Evolutionary conservation across 305 asterid genomes (phyloP), one percentile per base, ranked within the genome.

Genomic region (Solanum hybrid): DNA sequence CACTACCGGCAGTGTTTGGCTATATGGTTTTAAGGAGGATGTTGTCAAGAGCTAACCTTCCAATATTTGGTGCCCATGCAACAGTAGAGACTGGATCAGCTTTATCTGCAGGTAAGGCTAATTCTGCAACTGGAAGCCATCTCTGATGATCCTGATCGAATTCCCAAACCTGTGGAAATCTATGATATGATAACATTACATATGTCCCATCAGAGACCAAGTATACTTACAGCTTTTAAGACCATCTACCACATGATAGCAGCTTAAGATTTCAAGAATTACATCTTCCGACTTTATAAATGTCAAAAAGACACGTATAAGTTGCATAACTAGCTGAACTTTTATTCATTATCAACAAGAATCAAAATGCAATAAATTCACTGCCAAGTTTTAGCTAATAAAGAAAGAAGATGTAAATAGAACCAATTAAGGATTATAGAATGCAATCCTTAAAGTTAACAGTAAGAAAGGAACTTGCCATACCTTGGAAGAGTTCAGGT

Each of bases 41-140:
- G 32, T 10, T 51, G 17, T 31, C 73, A 82, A 45, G 40, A 56
- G 87, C 32, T 0, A 56, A 97, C 99, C 99, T 95, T 95, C 99
- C 99, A 66, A 96, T 95, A 90, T 97, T 97, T 78, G 98, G 97
- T 32, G 99, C 97, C 99, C 98, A 97, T 78, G 98, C 94, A 92
- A 96, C 98, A 40, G 95, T 90, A 89, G 89, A 90, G 90, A 97
- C 98, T 88, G 91, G 94, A 90, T 95, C 97, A 56, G 91, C 92
- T 92, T 93, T 94, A 89, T 97, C 97, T 89, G 92, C 97, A 1
- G 98, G 94, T 90, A 90, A 91, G 90, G 99, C 94, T 92, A 97
- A 97, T 92, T 97, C 99, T 81, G 99, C 99, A 92, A 97, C 99
- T 66, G 99, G 99, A 92, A 96, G 98, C 99, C 99, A 97, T 92